Base-by-base conservation (phyloP, 2,329 filamentous ascomycete genomes). In the Epichloe baconii region DNA sequence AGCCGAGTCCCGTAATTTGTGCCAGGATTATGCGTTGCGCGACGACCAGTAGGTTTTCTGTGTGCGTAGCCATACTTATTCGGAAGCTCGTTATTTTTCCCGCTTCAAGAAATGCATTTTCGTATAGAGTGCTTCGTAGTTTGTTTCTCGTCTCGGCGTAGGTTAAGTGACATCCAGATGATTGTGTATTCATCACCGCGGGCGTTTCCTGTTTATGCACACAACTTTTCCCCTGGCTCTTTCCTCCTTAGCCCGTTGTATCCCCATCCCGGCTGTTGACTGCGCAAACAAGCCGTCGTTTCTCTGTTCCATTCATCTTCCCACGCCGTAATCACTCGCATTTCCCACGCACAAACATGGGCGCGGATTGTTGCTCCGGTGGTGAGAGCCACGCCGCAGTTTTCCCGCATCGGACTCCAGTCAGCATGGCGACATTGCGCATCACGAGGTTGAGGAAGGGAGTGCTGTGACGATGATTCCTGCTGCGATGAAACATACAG, bases 401-500 rank as follows among this genome's bases (percentile, higher is more conserved):
- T n/a, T 43, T 37, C 6, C 48, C n/a, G 52, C 42, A 11, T 31
- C 42, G n/a, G 41, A 3, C 40, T 51, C 47, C 26, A 21, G 23
- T n/a, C 7, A 38, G 10, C 6, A 6, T 42, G 41, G 34, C 38
- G 36, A 31, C 17, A 31, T 34, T 7, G 15, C 17, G n/a, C 41
- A 50, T 34, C 40, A 23, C 42, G 48, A 31, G 47, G 17, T 46
- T 21, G 15, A 47, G 35, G 23, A 54, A n/a, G 50, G 44, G 43
- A 53, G 17, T 53, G 51, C 35, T 58, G 57, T 48, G 48, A 57
- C 15, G 52, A 53, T 34, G 51, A 53, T 5, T 50, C 48, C 15
- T 58, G 58, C 54, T 58, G 55, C 51, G 57, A 57, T 19, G 51
- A 45, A 17, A 15, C 21, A 34, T 53, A 53, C 17, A 53, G 43